Conservation (phyloP, 305 asterid species). For the Solanum chacoense region DNA sequence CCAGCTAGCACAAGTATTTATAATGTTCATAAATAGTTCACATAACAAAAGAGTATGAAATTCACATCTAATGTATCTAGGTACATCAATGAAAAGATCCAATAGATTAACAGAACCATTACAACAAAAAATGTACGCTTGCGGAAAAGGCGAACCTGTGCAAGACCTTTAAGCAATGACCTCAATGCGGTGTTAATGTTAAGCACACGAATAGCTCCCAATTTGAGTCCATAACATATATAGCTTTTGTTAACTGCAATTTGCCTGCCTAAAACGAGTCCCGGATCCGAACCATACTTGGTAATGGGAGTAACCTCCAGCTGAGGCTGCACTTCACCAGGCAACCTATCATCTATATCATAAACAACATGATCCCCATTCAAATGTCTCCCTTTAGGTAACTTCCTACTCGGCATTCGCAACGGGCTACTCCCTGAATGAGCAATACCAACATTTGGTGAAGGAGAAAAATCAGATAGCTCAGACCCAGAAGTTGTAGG, state of each 20-base stretch:
- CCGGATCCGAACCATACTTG: slow-evolving; percentile 82
- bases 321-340: slow-evolving; percentile 92
- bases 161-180: slow-evolving; percentile 79
- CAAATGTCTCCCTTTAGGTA: slow-evolving; percentile 80
- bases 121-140: not conserved
- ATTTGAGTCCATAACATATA: slow-evolving; percentile 78
- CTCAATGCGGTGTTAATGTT: slow-evolving; percentile 81
- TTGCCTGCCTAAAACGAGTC: slow-evolving; percentile 79
- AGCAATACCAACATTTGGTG: slow-evolving; percentile 20
- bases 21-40: not conserved
- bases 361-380: slow-evolving; percentile 47
- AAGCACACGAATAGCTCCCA: slow-evolving; percentile 76
- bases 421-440: slow-evolving; percentile 39
- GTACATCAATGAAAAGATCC: not conserved
- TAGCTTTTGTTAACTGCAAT: slow-evolving; percentile 83
- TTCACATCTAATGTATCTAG: not conserved
- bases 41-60: not conserved
- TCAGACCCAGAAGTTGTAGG: slow-evolving; percentile 45
- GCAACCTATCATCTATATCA: slow-evolving; percentile 62
- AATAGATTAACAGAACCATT: not conserved
- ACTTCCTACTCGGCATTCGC: slow-evolving; percentile 62
- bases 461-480: slow-evolving; percentile 38
- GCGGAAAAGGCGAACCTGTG: slow-evolving; percentile 39
- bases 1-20: not conserved
- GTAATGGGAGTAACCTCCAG: slow-evolving; percentile 94